A percentile compares a stretch with the other conserved stretches of the same genome.
phyloP scores from a whole-genome alignment of 495 filamentous ascomycete genomes.

The Penicillium paradoxum region DNA sequence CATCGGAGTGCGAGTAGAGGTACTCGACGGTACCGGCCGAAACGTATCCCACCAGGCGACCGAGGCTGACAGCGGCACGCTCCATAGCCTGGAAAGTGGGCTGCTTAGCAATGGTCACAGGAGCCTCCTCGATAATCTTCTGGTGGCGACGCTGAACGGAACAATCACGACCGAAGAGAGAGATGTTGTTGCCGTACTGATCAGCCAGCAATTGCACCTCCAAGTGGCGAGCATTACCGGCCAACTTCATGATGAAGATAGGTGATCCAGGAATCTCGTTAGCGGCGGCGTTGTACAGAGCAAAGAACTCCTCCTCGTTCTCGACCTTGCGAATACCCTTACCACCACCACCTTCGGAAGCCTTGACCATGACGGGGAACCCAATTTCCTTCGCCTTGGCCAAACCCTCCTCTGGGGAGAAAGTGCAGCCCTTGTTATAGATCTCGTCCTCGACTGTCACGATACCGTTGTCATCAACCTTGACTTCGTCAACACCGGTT shows the following conservation, averaged over 20 bases:
- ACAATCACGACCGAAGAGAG: constrained; percentile 96
- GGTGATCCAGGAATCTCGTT: constrained; percentile 98
- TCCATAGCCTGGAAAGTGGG: constrained; percentile 94
- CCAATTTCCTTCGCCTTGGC: constrained; percentile 83
- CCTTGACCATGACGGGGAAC: constrained; percentile 99
- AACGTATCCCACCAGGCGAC: constrained; percentile 92
- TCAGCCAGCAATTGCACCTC: constrained; percentile 97
- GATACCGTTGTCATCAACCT: constrained; percentile 73
- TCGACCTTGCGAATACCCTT: constrained; percentile 99
- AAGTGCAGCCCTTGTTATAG: constrained; percentile 88
- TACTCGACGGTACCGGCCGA: constrained; percentile 99
- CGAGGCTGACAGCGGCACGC: constrained; percentile 89
- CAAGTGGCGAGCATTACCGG: constrained; percentile 91
- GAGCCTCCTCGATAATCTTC: constrained; percentile 99
- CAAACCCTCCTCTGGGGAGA: constrained; percentile 82
- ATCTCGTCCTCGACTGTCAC: constrained; percentile 85
- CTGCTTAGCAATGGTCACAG: constrained; percentile 88
- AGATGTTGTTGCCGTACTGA: constrained; percentile 99
- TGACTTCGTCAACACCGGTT: constrained; percentile 78
- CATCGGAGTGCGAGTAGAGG: constrained; percentile 95
- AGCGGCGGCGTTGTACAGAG: constrained; percentile 88
- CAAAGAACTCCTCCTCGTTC: constrained; percentile 73
- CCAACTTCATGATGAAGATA: constrained; percentile 99
- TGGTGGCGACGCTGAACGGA: constrained; percentile 98
- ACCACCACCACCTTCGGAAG: constrained; percentile 98